Evolutionary conservation across 202 grass and related monocot species (phyloP).

Genomic region (Cymbopogon flexuosus): DNA sequence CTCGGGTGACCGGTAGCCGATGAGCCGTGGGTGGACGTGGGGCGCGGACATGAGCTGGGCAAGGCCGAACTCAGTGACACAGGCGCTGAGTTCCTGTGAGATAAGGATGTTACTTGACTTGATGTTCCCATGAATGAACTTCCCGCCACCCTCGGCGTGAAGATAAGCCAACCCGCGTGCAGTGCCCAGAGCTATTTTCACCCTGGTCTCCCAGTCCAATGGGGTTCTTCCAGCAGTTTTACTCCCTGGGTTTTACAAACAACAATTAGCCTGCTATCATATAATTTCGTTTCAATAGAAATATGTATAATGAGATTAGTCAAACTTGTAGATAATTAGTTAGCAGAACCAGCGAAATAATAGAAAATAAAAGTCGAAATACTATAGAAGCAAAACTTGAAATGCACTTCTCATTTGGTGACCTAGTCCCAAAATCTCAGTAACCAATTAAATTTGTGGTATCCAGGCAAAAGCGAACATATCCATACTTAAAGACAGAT

Average conservation of each 20-base stretch:
- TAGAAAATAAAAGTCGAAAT: not conserved
- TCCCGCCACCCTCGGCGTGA: conserved; percentile 59
- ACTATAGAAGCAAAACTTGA: not conserved
- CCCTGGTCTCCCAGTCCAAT: conserved; percentile 71
- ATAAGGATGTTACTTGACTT: conserved; percentile 82
- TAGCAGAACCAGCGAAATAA: not conserved
- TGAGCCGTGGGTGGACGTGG: conserved; percentile 39
- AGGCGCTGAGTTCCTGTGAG: conserved; percentile 44
- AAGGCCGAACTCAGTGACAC: conserved; percentile 66
- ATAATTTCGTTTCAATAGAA: not conserved
- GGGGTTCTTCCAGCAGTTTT: conserved; percentile 52
- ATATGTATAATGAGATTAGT: not conserved
- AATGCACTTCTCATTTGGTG: not conserved
- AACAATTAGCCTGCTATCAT: not conserved
- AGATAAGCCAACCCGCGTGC: conserved; percentile 61
- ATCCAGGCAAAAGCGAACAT: not conserved
- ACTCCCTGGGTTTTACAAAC: conserved; percentile 37
- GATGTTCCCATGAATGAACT: conserved; percentile 83
- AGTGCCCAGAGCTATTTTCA: conserved; percentile 57
- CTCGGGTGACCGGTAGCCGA: conserved; percentile 83
- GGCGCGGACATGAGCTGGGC: conserved; percentile 60
- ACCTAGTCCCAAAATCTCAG: not conserved
- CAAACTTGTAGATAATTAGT: not conserved
- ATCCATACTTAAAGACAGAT: not conserved
- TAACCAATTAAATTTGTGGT: not conserved